A percentile compares a stretch with the other conserved stretches of the same genome.
Conservation (phyloP, 1,284 basidiomycete genomes). For the Puccinia coronata region DNA sequence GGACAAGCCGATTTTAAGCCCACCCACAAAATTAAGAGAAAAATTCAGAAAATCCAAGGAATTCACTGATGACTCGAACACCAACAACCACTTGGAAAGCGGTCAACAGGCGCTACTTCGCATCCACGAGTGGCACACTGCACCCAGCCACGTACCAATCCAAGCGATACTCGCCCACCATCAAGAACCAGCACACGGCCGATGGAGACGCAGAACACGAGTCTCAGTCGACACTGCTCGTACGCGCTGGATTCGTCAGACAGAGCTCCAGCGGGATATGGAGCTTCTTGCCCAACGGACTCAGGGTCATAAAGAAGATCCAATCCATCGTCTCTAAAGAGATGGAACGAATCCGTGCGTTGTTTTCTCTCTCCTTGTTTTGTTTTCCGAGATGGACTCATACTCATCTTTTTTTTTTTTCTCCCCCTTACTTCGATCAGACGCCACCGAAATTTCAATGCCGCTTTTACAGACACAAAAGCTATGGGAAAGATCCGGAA, state of each 20-base stretch:
- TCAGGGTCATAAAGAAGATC: conserved; percentile 57
- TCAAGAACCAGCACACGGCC: background rate
- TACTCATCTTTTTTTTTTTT: too few relatives aligned
- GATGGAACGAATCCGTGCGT: conserved; percentile 54
- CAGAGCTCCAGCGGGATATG: conserved; percentile 59
- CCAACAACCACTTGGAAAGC: too few relatives aligned
- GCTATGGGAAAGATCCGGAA: conserved; percentile 57
- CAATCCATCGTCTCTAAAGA: conserved; percentile 57
- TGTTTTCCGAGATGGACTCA: too few relatives aligned
- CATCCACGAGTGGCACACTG: too few relatives aligned
- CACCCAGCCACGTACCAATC: background rate
- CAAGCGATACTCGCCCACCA: background rate
- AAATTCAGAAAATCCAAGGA: too few relatives aligned
- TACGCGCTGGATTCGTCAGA: conserved; percentile 57
- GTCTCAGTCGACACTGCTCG: too few relatives aligned
- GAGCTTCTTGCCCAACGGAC: conserved; percentile 57
- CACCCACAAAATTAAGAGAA: too few relatives aligned
- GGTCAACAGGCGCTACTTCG: too few relatives aligned
- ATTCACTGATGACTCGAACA: too few relatives aligned
- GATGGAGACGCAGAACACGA: background rate
- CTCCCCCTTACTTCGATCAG: too few relatives aligned
- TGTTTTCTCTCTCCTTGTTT: background rate
- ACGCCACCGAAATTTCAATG: conserved; percentile 57
- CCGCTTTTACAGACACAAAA: conserved; percentile 57
- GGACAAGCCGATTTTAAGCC: too few relatives aligned